Conservation (phyloP, 208 protist genomes). For the Leishmania arabica region DNA sequence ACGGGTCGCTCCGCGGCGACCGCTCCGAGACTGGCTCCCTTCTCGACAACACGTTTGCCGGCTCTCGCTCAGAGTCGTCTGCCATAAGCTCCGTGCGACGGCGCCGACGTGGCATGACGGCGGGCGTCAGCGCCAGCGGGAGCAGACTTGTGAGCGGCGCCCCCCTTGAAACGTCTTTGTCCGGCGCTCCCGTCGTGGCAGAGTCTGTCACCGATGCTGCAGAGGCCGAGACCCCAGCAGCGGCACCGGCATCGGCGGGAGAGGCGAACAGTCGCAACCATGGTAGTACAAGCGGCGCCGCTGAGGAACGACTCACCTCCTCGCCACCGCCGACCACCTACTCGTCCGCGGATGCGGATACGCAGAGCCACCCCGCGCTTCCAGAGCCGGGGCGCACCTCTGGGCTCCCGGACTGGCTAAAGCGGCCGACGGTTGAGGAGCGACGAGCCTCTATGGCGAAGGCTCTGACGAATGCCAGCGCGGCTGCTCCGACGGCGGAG, state of each 20-base stretch:
- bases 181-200: neutral
- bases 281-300: neutral
- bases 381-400: neutral
- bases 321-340: neutral
- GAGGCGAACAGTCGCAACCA: neutral
- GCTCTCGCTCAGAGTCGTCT: slow-evolving; percentile 17
- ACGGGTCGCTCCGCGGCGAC: slow-evolving; percentile 21
- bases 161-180: neutral
- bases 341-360: neutral
- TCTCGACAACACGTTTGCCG: slow-evolving; percentile 8
- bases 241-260: slow-evolving; percentile 6
- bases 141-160: neutral
- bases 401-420: slow-evolving; percentile 12
- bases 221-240: neutral
- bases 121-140: neutral
- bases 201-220: neutral
- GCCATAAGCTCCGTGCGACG: slow-evolving; percentile 15
- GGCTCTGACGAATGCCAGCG: neutral
- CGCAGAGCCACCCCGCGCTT: neutral
- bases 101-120: slow-evolving; percentile 11
- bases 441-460: neutral
- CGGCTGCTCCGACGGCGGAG: neutral
- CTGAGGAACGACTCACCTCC: neutral
- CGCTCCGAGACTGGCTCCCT: slow-evolving; percentile 3
- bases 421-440: neutral